Base-by-base conservation (phyloP, 148 eudicot genomes). In the Chenopodium berlandieri region DNA sequence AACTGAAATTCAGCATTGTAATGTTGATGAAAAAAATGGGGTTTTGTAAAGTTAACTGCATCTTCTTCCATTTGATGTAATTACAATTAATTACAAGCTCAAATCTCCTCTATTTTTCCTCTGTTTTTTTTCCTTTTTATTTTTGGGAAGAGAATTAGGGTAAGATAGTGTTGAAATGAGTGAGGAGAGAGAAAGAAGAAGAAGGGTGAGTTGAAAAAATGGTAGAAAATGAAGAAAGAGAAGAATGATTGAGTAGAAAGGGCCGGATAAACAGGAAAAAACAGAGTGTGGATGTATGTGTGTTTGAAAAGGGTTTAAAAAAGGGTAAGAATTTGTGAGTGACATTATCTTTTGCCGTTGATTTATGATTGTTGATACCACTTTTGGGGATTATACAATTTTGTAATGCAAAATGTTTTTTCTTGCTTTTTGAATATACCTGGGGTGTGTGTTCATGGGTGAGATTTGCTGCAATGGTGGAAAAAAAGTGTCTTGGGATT, bases 1-100 rank as follows among this genome's bases (percentile, higher is more conserved):
- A 81, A 71, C 63, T 82, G 89, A 75, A 83, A 32, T 14, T 46
- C 60, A 63, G 68, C 56, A 65, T 81, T 77, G 67, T 79, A 48
- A 22, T 78, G 68, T 52, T 77, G 78, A 10, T 60, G 50, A 71
- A 27, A 8, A 13, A 75, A 65, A 72, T 37, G 81, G 31, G 81
- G 37, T 52, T 54, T 83, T 54, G 25, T 52, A 67, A 78, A 73
- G 9, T 0, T 19, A 23, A 4, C 34, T 73, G 78, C 34, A 73
- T 78, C 27, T 52, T 89, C 85, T 76, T 78, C 91, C 91, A 89
- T 89, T 82, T 62, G 1, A 62, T 62, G 27, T 22, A 62, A 70
- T 79, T 81, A 22, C 12, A 52, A 8, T 0, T 22, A 66, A 5
- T 66, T 67, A 32, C 68, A 62, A n/a, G 62, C 12, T 72, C 31